phyloP scores from a whole-genome alignment of 202 grass and related monocot genomes.

The Panicum virgatum region DNA sequence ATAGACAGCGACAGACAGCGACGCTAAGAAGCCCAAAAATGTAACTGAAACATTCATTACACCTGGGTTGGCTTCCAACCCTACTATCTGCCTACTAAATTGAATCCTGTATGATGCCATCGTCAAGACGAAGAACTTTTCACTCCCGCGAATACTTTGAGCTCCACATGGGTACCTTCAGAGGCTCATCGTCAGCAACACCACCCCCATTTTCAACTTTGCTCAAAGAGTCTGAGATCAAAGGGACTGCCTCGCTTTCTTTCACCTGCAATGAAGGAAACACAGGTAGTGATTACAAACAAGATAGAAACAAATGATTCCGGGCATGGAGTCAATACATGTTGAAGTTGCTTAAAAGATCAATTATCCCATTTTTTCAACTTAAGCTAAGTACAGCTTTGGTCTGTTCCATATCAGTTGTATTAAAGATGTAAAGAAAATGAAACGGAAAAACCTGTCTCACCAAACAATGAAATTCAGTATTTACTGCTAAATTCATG shows the following conservation, averaged over 20 bases:
- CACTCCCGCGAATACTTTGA: conserved; percentile 59
- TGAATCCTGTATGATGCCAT: conserved; percentile 58
- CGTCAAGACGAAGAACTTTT: conserved; percentile 21
- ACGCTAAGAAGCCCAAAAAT: conserved; percentile 45
- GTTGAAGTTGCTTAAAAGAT: neutral
- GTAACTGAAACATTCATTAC: conserved; percentile 51
- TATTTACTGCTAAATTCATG: neutral
- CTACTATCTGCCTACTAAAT: conserved; percentile 59
- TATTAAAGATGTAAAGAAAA: neutral
- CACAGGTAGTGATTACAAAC: neutral
- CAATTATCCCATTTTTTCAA: neutral
- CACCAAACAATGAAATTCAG: neutral
- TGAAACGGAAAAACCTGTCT: neutral
- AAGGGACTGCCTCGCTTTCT: conserved; percentile 46
- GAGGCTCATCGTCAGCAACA: conserved; percentile 42
- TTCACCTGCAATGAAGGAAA: conserved; percentile 39
- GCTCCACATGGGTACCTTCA: conserved; percentile 72
- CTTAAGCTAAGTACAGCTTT: neutral
- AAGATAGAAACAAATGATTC: neutral
- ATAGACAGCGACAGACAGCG: conserved; percentile 28
- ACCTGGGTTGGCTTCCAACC: conserved; percentile 61
- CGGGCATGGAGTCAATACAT: neutral
- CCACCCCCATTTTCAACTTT: conserved; percentile 58
- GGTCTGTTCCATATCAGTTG: neutral
- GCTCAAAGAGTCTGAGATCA: conserved; percentile 57